Evolutionary conservation across 1,284 basidiomycete genomes (phyloP), one percentile per base, ranked within the genome.

Genomic region (Rhizoctonia solani): DNA sequence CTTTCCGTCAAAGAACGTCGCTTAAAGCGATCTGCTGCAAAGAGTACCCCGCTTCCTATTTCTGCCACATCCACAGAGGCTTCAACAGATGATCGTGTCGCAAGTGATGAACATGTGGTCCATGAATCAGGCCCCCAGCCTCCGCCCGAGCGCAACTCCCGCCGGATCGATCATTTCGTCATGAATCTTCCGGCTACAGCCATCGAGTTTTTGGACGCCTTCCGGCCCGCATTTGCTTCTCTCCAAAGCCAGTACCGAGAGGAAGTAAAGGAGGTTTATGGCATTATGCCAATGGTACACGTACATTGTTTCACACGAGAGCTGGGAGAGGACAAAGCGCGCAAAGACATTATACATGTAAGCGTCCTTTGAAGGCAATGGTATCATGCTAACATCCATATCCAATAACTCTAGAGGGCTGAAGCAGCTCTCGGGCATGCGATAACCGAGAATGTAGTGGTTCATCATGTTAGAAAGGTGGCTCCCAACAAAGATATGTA

Each of bases 401-500:
- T 6, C 19, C n/a, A 16, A 53, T 13, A 41, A 21, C 47, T 34
- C 32, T 76, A 96, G 93, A 82, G 93, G 72, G 92, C 91, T 5
- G 87, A 87, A 72, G 81, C 83, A 54, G 81, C 81, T 70, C 79
- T 98, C 29, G 89, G 87, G 32, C 76, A 81, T 72, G 67, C 78
- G 27, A 74, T 95, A 69, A 79, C 79, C 9, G 78, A 80, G 14
- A 82, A 85, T n/a, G 78, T 83, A 30, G 76, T 77, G 32, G 77
- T 95, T 13, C 89, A 94, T 74, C 83, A 88, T 71, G 96, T 99
- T 34, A 86, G 97, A 54, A 89, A 90, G 13, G 96, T 99, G 6
- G 95, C 96, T 1, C 97, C 97, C 2, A 93, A 88, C 79, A 99
- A 99, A 79, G 91, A 96, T 74, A 99, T 99, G 97, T 99, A 97